Evolutionary conservation across 2,329 filamentous ascomycete species (phyloP), one percentile per base, ranked within the genome.

Genomic region (Triangularia setosa): DNA sequence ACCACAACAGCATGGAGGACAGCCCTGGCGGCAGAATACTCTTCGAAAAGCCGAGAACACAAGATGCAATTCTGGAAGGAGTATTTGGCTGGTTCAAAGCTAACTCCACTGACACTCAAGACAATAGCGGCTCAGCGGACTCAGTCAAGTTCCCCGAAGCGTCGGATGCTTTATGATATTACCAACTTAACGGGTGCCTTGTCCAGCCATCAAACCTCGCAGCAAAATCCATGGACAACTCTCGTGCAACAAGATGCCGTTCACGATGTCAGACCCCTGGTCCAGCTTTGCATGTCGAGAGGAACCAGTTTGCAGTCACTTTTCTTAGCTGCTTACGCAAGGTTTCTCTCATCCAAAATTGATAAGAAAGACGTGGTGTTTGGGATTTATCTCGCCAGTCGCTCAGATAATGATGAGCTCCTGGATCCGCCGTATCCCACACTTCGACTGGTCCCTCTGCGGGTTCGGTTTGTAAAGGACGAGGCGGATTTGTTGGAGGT

Each of bases 311-410:
- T 90, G 1, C 93, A 97, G 68, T 82, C 91, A 0, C 73, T 95
- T 0, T 88, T 97, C 73, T 86, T 96, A 63, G 91, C 92, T 0
- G 81, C 84, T 0, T 91, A 90, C 68, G 86, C 90, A 2, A 84
- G 82, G 67, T 71, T 75, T 11, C 71, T 79, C 2, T 71, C 75
- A 57, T 64, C 62, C 7, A 24, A 69, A 21, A 65, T 48, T 24
- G 6, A 28, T 12, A 2, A 63, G 44, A 61, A 23, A 9, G 8
- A 64, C 44, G 75, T 91, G 1, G 77, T 92, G 0, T 82, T 97
- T 59, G 93, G 93, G 1, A 76, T 97, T 23, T 97, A 97, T 74
- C 84, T 96, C 8, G 91, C 92, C 52, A 96, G 96, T 73, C 85
- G 92, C 60, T 82, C 83, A 0, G 79, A 82, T 8, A 77, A 82